Percentiles rank a stretch among this genome's conserved stretches.
Conservation (phyloP, 1,284 basidiomycete genomes). For the Flammula alnicola region DNA sequence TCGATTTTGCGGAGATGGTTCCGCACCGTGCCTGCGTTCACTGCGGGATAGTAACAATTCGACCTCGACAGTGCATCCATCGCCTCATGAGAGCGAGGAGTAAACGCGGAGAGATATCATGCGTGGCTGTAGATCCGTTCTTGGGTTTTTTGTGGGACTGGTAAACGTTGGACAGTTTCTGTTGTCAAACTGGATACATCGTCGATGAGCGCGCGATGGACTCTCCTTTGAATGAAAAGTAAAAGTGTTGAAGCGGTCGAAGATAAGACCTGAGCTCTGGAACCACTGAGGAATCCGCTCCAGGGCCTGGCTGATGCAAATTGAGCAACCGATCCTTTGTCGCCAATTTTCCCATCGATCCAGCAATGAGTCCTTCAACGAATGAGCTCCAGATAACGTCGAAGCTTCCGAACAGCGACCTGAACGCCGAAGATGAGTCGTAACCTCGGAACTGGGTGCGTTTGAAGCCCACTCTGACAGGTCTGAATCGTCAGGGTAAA, state of each 20-base stretch:
- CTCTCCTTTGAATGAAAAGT: too few relatives aligned
- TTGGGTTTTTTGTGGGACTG: neutral
- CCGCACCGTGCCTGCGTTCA: neutral
- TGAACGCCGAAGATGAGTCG: neutral
- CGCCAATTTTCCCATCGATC: neutral
- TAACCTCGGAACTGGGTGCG: neutral
- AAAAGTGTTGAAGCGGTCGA: neutral
- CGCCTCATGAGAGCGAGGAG: too few relatives aligned
- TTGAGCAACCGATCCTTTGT: too few relatives aligned
- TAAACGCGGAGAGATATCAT: too few relatives aligned
- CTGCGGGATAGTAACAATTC: neutral
- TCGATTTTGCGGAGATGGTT: neutral
- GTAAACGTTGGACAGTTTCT: neutral
- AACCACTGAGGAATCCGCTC: too few relatives aligned
- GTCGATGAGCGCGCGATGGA: neutral
- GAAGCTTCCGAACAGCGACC: neutral
- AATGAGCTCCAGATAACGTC: neutral
- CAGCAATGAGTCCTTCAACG: neutral
- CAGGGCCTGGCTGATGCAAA: too few relatives aligned
- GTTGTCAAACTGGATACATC: neutral
- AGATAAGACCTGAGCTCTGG: too few relatives aligned
- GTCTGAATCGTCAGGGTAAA: neutral
- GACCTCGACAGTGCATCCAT: too few relatives aligned
- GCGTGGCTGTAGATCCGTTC: too few relatives aligned
- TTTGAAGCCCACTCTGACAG: neutral